phyloP scores from a whole-genome alignment of 176 grass and related monocot species.

The Hyparrhenia diplandra region DNA sequence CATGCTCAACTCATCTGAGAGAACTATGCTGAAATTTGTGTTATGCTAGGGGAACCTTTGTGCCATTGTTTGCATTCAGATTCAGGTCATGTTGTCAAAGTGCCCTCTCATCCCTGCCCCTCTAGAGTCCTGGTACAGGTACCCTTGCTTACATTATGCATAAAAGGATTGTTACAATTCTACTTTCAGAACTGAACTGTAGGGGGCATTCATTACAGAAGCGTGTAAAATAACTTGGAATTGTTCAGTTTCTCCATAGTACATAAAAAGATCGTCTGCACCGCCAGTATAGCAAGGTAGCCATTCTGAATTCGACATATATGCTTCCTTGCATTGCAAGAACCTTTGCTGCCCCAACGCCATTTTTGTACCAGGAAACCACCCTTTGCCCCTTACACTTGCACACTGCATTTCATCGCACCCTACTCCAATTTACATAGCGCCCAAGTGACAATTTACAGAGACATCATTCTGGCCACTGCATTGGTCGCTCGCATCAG shows the following conservation, averaged over 20 bases:
- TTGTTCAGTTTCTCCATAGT: neutral
- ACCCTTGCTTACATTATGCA: neutral
- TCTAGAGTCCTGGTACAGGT: neutral
- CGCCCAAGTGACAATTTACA: neutral
- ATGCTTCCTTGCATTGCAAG: neutral
- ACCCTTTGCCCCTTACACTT: neutral
- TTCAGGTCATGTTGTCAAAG: neutral
- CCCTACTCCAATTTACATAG: neutral
- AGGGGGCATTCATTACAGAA: neutral
- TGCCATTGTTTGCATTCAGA: neutral
- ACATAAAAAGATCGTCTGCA: neutral
- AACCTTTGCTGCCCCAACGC: neutral
- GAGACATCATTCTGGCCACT: neutral
- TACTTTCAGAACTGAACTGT: neutral
- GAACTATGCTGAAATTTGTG: neutral
- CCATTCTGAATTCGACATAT: neutral
- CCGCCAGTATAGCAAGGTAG: neutral
- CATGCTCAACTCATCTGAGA: neutral
- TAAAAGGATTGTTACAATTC: neutral
- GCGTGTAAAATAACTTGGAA: neutral
- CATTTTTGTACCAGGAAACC: neutral
- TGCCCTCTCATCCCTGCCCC: neutral
- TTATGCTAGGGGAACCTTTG: neutral
- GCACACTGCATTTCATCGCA: neutral
- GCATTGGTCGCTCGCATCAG: neutral